Evolutionary conservation across 345 rosid genomes (phyloP), one percentile per base, ranked within the genome.

Genomic region (Ricinus communis): DNA sequence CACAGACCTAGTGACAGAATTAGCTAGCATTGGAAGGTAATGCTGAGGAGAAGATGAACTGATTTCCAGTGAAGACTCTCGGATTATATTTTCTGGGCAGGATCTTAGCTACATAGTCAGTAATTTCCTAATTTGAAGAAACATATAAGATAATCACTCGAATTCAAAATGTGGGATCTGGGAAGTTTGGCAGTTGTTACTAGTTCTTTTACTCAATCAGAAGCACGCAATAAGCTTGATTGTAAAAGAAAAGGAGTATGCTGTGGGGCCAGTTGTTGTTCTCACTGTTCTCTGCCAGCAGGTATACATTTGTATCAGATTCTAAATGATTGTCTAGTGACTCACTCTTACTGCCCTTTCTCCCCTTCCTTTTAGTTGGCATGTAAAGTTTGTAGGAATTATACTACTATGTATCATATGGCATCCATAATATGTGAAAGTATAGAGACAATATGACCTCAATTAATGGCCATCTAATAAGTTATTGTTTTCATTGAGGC

Each of bases 1-100:
- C 40, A 67, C 66, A 49, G 85, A 90, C 43, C 83, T 84, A 21
- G 57, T 79, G 68, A 53, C 72, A 56, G 69, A 78, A 69, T 76
- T 87, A 72, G 53, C 72, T 50, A 54, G 33, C 55, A 65, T 59
- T 53, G 41, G 60, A 65, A 76, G 76, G 50, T 73, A 78, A 74
- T 70, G 49, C 38, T 31, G 28, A 71, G 41, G 24, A 25, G 33
- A 52, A 52, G 27, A 60, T 16, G 58, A 25, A 45, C 46, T 27
- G 47, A 13, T 22, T 57, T 71, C 28, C 30, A 25, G 14, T 28
- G 25, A 21, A 24, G 21, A 43, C 51, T 46, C 33, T 22, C 18
- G 28, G 18, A 5, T 52, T 61, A 31, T 50, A 22, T 43, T 50
- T 47, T 54, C n/a, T 11, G 33, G 57, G 55, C 58, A 30, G 61